Evolutionary conservation across 441 rosid species (phyloP), one percentile per base, ranked within the genome.

Genomic region (Sinapis alba): DNA sequence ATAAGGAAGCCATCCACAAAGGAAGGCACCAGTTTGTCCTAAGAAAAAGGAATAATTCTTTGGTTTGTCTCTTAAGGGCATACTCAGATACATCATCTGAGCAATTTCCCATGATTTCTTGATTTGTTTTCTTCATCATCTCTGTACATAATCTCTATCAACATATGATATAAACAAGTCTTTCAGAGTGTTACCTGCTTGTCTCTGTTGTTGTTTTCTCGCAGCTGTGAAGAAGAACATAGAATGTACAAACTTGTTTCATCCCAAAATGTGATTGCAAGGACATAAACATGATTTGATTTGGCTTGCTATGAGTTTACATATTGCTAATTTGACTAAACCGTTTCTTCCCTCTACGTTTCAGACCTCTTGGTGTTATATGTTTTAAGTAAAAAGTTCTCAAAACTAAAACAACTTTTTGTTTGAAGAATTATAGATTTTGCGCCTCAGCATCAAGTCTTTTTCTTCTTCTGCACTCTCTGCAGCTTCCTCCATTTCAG

Each of bases 401-500:
- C 36, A 45, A 41, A 77, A 45, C 66, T 57, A 71, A 65, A 71
- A 65, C 67, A 77, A 71, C 3, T 4, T 12, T 56, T 36, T 21
- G 53, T 56, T 36, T 21, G 53, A 67, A 72, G 51, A 66, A 72
- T 65, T 6, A 8, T 16, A 63, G 27, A 6, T 12, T 53, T 7
- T 50, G 56, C 28, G 1, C 62, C 24, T 57, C 62, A 57, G 60
- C 43, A 73, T 92, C 77, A 94, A 74, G 85, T 60, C 82, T 91
- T 91, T 80, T 84, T 87, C 87, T 91, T 93, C 91, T 86, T 93
- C 81, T 81, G 94, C 84, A 73, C 34, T 76, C 85, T 91, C 86
- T 84, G 93, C 82, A 90, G 70, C 82, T 86, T 91, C 84, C 69
- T 90, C 97, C 97, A 94, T 68, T 94, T 94, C 66, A 94, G 85